Conservation (phyloP, 768 basidiomycete genomes). For the Hypholoma sublateritium region DNA sequence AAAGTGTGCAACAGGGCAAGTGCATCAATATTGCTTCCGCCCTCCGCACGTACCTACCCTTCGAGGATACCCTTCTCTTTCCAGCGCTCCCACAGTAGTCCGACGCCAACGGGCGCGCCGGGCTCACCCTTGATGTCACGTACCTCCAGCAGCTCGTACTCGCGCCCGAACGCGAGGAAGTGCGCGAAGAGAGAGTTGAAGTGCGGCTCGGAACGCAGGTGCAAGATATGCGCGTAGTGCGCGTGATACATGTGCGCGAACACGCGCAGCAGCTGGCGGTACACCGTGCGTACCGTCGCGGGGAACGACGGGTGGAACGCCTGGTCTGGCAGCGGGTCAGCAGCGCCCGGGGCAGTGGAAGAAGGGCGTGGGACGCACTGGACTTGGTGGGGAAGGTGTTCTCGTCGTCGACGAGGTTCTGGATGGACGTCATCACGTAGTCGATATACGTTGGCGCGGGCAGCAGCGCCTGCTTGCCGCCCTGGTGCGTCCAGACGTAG, state of each 20-base stretch:
- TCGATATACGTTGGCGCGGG: constrained; percentile 97
- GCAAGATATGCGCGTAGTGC: constrained; percentile 88
- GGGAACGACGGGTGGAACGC: constrained; percentile 89
- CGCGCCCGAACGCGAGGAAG: constrained; percentile 92
- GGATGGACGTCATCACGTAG: constrained; percentile 96
- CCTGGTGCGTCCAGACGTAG: constrained; percentile 93
- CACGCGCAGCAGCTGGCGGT: constrained; percentile 93
- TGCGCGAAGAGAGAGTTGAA: constrained; percentile 98
- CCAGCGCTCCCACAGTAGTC: constrained; percentile 86
- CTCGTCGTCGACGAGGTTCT: constrained; percentile 93
- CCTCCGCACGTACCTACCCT: constrained; percentile 28
- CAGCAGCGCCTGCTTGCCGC: constrained; percentile 82
- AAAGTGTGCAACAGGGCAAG: background rate
- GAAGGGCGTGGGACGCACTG: constrained; percentile 46
- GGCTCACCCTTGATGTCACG: constrained; percentile 81
- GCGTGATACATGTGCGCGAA: constrained; percentile 98
- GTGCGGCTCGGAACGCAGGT: constrained; percentile 91
- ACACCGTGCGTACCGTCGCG: constrained; percentile 87
- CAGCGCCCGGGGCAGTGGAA: background rate
- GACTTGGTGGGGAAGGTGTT: constrained; percentile 93
- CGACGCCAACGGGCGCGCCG: constrained; percentile 65
- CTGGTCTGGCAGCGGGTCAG: constrained; percentile 45
- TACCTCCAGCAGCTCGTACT: constrained; percentile 88
- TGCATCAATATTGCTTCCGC: background rate
- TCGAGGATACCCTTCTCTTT: constrained; percentile 76